Evolutionary conservation across 78 protist genomes (phyloP), one percentile per base, ranked within the genome.

Genomic region (Isochrysis galbana): DNA sequence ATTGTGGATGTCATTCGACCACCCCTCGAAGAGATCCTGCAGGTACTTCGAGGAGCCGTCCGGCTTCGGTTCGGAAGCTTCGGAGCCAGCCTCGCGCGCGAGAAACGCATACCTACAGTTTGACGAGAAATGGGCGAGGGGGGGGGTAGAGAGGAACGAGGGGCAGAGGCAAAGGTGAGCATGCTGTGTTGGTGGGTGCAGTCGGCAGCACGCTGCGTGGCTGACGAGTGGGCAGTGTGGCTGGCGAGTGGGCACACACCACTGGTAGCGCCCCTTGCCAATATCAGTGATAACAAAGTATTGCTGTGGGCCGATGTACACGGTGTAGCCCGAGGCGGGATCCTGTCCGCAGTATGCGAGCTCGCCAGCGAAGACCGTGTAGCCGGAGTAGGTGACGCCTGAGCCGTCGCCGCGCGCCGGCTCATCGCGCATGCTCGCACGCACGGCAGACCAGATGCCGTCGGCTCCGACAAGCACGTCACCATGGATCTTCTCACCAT

Each of bases 331-430:
- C 2, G 34, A 77, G n/a, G 3, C 46, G 17, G 44, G 44, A 46
- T 77, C 84, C 21, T 4, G n/a, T 5, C 84, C 46, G 14, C 10
- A 17, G 84, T 77, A 77, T 5, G 5, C 46, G 26, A 77, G 84
- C 84, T 77, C 84, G 84, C 84, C 87, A 32, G 87, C 87, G 51
- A 78, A 78, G 51, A 78, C 87, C 36, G 87, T 78, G 87, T 78
- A 78, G 26, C 87, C 87, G 36, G 87, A 78, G 51, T 78, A 78
- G 17, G 47, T 42, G 22, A 42, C 87, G 17, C 54, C 51, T 32
- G 39, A 2, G 14, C 51, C 87, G 1, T 39, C 36, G 87, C 87
- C 87, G 36, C 51, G 46, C 36, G 51, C 34, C 3, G 87, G 87
- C 48, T 3, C 10, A 0, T 42, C 34, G 5, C 17, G 0, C 87